Conservation (phyloP, 2,329 filamentous ascomycete species). For the Hypomyces perniciosus region DNA sequence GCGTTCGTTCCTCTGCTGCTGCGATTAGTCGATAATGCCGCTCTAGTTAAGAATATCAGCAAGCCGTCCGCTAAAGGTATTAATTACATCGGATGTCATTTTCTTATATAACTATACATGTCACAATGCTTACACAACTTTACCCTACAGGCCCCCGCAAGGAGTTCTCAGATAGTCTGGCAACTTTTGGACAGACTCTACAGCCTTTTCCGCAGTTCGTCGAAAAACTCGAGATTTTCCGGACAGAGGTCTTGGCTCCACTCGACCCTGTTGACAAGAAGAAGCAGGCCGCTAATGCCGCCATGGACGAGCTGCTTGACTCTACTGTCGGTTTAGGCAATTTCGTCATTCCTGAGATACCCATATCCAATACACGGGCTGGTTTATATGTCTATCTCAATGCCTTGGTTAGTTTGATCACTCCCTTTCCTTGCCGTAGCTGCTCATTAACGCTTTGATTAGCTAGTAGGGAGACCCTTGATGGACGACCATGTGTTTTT, state of each 20-base stretch:
- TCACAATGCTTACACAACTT: background rate
- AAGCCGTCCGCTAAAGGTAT: constrained; percentile 49
- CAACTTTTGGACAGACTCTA: constrained; percentile 51
- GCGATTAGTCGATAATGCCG: constrained; percentile 53
- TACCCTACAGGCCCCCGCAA: constrained; percentile 38
- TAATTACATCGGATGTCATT: background rate
- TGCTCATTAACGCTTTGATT: background rate
- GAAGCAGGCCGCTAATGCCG: constrained; percentile 41
- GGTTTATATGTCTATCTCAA: constrained; percentile 83
- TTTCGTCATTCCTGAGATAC: constrained; percentile 56
- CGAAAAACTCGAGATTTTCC: constrained; percentile 50
- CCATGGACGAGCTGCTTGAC: constrained; percentile 53
- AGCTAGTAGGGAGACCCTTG: constrained; percentile 76
- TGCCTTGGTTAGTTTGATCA: constrained; percentile 54
- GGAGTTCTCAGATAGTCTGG: constrained; percentile 44
- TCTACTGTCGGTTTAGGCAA: constrained; percentile 51
- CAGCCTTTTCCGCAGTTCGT: constrained; percentile 51
- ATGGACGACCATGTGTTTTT: constrained; percentile 76
- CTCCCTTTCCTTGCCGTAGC: background rate
- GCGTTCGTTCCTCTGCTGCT: constrained; percentile 60
- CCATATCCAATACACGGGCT: constrained; percentile 67
- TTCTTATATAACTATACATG: background rate
- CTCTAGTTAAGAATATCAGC: constrained; percentile 48
- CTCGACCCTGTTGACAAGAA: constrained; percentile 51
- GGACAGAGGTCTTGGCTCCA: constrained; percentile 48